Evolutionary conservation across 345 rosid species (phyloP).

Genomic region (Populus tremula): DNA sequence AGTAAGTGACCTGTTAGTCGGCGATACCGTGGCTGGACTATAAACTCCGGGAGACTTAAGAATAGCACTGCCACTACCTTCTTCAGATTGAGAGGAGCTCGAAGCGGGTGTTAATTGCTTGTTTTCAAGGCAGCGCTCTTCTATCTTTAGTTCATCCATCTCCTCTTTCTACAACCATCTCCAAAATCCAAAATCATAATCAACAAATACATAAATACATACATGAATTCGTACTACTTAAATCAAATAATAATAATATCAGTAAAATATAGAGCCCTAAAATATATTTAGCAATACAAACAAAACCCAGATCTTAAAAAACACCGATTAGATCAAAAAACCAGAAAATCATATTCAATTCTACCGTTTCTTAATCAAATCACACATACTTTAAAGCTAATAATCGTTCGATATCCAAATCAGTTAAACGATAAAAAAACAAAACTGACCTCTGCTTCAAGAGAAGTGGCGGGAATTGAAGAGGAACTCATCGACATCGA

Average conservation of each 20-base stretch:
- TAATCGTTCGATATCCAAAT: background rate
- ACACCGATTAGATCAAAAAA: constrained; percentile 31
- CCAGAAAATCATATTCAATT: constrained; percentile 10
- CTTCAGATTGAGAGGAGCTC: constrained; percentile 71
- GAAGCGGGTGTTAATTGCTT: constrained; percentile 76
- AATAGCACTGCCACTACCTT: constrained; percentile 63
- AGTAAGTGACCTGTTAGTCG: constrained; percentile 49
- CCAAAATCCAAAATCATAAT: constrained; percentile 39
- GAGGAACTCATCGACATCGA: constrained; percentile 40
- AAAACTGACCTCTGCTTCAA: constrained; percentile 42
- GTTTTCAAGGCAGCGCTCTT: constrained; percentile 78
- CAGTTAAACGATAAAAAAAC: background rate
- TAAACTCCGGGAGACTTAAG: constrained; percentile 67
- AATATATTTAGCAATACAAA: constrained; percentile 21
- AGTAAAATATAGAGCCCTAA: constrained; percentile 15
- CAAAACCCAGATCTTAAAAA: constrained; percentile 54
- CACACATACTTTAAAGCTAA: constrained; percentile 19
- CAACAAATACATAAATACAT: constrained; percentile 7
- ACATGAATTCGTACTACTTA: background rate
- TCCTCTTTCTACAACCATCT: constrained; percentile 43
- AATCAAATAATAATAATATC: background rate
- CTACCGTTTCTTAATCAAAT: constrained; percentile 34
- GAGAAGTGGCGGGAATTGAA: constrained; percentile 57
- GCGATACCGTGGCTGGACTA: constrained; percentile 67
- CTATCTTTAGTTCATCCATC: constrained; percentile 52